Evolutionary conservation across 371 early-diverging fungal genomes (phyloP).

Genomic region (Mycotypha africana): DNA sequence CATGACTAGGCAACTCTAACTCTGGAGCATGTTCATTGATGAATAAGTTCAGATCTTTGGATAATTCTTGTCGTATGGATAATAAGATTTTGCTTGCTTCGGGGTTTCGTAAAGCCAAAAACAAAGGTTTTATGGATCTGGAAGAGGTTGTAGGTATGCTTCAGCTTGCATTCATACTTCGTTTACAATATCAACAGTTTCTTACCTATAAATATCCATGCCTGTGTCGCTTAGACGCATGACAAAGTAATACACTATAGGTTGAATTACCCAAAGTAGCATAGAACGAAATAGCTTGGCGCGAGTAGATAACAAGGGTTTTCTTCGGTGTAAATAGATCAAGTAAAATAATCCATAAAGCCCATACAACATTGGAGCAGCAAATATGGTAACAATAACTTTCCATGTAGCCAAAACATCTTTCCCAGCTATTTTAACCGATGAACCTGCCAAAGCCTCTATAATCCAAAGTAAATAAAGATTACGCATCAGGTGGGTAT

Average conservation of each 20-base stretch:
- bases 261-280: conserved; percentile 51
- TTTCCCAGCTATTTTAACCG: conserved; percentile 78
- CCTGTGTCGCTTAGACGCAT: conserved; percentile 86
- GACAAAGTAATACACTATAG: conserved; percentile 73
- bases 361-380: conserved; percentile 58
- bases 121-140: conserved; percentile 82
- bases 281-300: conserved; percentile 29
- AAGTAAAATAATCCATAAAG: conserved; percentile 56
- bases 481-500: too few relatives aligned
- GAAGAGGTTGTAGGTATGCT: too few relatives aligned
- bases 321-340: too few relatives aligned
- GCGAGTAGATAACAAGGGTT: conserved; percentile 16
- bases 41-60: conserved; percentile 24
- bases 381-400: conserved; percentile 57
- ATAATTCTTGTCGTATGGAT: conserved; percentile 26
- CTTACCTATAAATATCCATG: conserved; percentile 74
- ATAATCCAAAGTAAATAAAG: conserved; percentile 10
- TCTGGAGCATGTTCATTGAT: conserved; percentile 16
- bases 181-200: not conserved
- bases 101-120: conserved; percentile 59
- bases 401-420: conserved; percentile 92
- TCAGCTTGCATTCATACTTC: not conserved
- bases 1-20: too few relatives aligned
- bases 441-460: conserved; percentile 74
- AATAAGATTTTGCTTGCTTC: conserved; percentile 30